Conservation (phyloP, 2,329 filamentous ascomycete species). For the Amauroascus verrucosus region DNA sequence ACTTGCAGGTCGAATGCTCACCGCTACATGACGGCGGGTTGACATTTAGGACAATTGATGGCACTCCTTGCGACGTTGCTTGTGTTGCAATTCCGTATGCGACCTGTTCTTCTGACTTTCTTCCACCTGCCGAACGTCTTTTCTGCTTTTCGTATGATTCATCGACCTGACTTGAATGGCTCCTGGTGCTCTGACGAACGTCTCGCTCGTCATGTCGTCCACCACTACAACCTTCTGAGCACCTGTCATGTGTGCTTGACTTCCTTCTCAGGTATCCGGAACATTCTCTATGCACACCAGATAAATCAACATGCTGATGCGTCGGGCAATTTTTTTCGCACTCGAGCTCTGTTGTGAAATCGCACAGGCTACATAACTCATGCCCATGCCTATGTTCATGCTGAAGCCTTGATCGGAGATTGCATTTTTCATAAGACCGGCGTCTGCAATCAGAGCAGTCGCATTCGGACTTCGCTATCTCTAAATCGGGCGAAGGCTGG, state of each 20-base stretch:
- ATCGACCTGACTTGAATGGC: neutral
- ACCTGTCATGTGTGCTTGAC: neutral
- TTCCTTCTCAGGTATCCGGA: neutral
- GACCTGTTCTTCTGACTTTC: neutral
- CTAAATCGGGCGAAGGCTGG: neutral
- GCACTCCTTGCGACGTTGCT: constrained; percentile 4
- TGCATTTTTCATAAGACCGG: neutral
- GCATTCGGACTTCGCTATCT: neutral
- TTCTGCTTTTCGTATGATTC: neutral
- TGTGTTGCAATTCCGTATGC: neutral
- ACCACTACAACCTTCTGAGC: neutral
- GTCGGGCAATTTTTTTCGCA: neutral
- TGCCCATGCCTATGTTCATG: neutral
- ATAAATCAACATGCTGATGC: neutral
- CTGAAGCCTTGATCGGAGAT: neutral
- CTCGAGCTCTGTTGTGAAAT: neutral
- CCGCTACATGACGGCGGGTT: constrained; percentile 8
- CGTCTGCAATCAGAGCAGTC: neutral
- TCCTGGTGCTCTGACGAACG: neutral
- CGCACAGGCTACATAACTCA: neutral
- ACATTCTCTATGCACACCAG: neutral
- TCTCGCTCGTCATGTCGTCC: neutral
- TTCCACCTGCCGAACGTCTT: neutral
- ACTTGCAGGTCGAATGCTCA: constrained; percentile 5
- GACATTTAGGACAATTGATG: constrained; percentile 17